Base-by-base conservation (phyloP, 345 rosid species). In the Isatis tinctoria region DNA sequence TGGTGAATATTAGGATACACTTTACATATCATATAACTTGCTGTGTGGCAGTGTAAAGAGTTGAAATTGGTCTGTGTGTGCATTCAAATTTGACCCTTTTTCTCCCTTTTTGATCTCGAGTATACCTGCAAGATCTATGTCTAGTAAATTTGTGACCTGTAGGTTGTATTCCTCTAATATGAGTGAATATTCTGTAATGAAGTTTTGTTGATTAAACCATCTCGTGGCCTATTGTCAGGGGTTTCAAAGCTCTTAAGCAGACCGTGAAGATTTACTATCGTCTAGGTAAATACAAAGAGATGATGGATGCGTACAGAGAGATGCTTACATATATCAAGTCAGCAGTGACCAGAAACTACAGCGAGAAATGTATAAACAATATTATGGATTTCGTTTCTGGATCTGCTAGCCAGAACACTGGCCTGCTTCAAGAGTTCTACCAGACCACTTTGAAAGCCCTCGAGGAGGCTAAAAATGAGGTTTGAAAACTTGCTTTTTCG, bases 371-470 rank as follows among this genome's bases (percentile, higher is more conserved):
- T 73, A 89, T 96, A 83, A 96, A 96, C 82, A 96, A 88, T 60
- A 92, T 96, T 52, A 96, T 96, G 99, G 99, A 96, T 80, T 96
- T 89, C 78, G 97, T 96, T 73, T 96, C 99, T 71, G 98, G 98
- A 67, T 92, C 97, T 78, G 96, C 98, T 77, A 92, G 97, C 83
- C 98, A 88, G 85, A 96, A 88, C 75, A 90, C 87, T 83, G 81
- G 82, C 65, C 95, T 96, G 59, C 80, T 90, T 73, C 95, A 88
- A 76, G 90, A 90, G 54, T 96, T 96, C 73, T 96, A 96, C 81
- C 97, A 96, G 78, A 96, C 98, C 48, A 96, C 99, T 56, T 69
- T 92, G 78, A 88, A 81, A 89, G 97, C 99, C 53, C 97, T 96
- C 74, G 99, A 92, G 83, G 99, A 92, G 85, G 99, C 98, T 74